Conservation (phyloP, 2,329 filamentous ascomycete genomes). For the Hymenoscyphus fraxineus region DNA sequence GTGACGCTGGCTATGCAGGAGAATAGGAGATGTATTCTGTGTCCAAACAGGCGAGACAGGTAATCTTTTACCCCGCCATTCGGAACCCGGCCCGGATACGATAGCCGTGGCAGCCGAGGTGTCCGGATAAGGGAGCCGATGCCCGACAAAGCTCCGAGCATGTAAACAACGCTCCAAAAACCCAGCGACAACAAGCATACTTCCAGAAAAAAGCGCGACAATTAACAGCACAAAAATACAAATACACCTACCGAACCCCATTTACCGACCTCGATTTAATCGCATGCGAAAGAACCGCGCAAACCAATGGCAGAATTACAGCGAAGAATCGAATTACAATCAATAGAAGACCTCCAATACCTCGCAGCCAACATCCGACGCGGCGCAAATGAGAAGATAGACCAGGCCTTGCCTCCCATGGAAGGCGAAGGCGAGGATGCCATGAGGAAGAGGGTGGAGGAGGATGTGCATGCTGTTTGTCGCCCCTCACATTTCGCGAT, state of each 20-base stretch:
- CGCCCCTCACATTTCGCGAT: neutral
- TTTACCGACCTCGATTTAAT: neutral
- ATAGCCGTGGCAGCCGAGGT: neutral
- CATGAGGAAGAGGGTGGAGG: slow-evolving; percentile 55
- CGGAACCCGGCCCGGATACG: neutral
- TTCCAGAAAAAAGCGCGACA: neutral
- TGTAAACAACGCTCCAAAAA: neutral
- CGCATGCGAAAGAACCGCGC: neutral
- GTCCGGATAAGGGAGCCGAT: neutral
- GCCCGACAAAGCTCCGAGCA: neutral
- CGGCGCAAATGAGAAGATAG: slow-evolving; percentile 64
- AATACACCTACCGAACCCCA: neutral
- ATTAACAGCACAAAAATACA: neutral
- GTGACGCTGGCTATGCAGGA: no score
- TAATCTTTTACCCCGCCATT: no score
- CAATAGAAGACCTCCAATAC: slow-evolving; percentile 67
- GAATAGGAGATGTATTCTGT: no score
- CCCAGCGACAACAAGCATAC: neutral
- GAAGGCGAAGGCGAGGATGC: slow-evolving; percentile 58
- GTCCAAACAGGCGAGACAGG: no score
- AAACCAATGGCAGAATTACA: slow-evolving; percentile 44
- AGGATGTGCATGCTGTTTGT: slow-evolving; percentile 54
- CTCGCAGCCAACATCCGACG: slow-evolving; percentile 66
- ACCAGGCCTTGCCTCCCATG: slow-evolving; percentile 64
- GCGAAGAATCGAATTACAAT: slow-evolving; percentile 78